These are phyloP conservation scores for Mortierella polycephala DNA, from an alignment of 371 early-diverging fungal genomes.

Conservation along the genomic window DNA sequence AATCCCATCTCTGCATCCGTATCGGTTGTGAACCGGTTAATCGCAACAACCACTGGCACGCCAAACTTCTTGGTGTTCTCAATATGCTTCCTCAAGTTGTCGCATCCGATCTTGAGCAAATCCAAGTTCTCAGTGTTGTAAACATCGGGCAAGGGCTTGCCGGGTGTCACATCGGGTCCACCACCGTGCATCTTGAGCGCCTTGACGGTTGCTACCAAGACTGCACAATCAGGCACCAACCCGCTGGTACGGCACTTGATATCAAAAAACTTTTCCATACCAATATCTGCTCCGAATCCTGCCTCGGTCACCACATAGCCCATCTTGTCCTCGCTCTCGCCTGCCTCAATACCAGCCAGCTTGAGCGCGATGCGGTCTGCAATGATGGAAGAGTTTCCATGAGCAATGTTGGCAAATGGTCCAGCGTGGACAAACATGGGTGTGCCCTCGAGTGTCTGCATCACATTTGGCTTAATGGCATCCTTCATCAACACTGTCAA, in stretches of 20 bases:
- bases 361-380: constrained; percentile 97
- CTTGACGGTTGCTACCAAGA: constrained; percentile 94
- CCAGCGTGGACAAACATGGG: constrained; percentile 98
- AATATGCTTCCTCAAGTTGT: constrained; percentile 90
- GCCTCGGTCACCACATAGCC: constrained; percentile 98
- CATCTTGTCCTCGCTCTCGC: constrained; percentile 66
- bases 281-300: constrained; percentile 98
- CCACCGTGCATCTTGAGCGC: constrained; percentile 98
- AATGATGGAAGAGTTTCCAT: constrained; percentile 94
- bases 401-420: constrained; percentile 98
- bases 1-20: constrained; percentile 87
- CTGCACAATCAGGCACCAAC: constrained; percentile 91
- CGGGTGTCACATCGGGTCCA: constrained; percentile 93
- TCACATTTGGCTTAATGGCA: constrained; percentile 96
- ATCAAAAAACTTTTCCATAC: constrained; percentile 98
- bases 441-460: constrained; percentile 98
- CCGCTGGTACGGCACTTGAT: constrained; percentile 96
- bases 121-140: constrained; percentile 90
- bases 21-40: constrained; percentile 93
- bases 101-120: constrained; percentile 83
- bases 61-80: constrained; percentile 91
- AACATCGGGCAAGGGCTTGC: constrained; percentile 87
- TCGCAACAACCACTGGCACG: constrained; percentile 91
- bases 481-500: constrained; percentile 97
- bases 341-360: constrained; percentile 79